Evolutionary conservation across 2,329 filamentous ascomycete genomes (phyloP).

Genomic region (Cadophora malorum): DNA sequence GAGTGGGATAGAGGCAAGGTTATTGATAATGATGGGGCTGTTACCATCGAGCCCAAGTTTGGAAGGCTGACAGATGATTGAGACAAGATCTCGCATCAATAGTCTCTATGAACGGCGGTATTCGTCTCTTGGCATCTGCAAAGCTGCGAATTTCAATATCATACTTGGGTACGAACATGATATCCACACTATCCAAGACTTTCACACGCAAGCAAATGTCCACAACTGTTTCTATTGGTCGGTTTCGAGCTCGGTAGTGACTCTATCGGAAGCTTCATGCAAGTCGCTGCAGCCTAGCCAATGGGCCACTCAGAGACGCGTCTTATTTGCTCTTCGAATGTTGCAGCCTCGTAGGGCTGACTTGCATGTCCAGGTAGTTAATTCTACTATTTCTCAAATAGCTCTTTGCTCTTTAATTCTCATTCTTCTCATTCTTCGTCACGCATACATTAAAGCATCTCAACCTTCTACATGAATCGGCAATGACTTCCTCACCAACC

Average conservation of each 20-base stretch:
- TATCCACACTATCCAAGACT: not conserved
- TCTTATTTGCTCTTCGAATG: not conserved
- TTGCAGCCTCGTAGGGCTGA: not conserved
- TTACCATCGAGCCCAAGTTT: conserved; percentile 45
- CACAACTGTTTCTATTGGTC: not conserved
- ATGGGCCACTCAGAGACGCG: not conserved
- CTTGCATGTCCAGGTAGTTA: not conserved
- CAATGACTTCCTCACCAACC: not conserved
- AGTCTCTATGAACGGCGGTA: no score
- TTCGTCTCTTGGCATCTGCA: not conserved
- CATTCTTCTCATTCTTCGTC: not conserved
- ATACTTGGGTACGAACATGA: not conserved
- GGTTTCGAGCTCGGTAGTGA: not conserved
- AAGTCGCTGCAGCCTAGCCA: not conserved
- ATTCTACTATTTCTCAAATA: not conserved
- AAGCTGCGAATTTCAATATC: no score
- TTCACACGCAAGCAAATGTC: not conserved
- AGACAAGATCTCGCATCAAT: not conserved
- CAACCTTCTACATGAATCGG: not conserved
- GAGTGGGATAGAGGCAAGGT: conserved; percentile 73
- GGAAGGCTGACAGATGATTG: conserved; percentile 38
- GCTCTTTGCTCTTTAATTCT: not conserved
- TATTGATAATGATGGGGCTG: conserved; percentile 59
- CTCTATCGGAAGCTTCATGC: not conserved
- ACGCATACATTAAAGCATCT: not conserved